Conservation (phyloP, 257 asterid species). For the Euphrasia confusa region DNA sequence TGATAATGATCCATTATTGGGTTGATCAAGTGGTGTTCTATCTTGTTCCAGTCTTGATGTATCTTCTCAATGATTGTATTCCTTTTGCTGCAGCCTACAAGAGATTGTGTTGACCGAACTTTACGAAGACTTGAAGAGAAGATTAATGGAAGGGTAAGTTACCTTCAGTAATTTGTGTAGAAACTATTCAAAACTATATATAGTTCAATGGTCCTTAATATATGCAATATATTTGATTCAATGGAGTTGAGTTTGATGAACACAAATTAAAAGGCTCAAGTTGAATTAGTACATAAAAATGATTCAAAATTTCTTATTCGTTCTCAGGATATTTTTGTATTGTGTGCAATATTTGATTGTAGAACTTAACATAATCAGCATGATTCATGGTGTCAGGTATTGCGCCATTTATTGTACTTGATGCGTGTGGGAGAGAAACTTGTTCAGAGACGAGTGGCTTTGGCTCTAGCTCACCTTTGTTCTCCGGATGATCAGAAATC, state of each 20-base stretch:
- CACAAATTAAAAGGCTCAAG: neutral
- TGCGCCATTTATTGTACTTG: slow-evolving; percentile 56
- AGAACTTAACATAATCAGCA: slow-evolving; percentile 11
- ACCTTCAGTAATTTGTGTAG: slow-evolving; percentile 9
- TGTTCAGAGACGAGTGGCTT: slow-evolving; percentile 58
- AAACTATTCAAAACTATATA: slow-evolving; percentile 1
- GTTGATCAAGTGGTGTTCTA: neutral
- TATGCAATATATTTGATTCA: slow-evolving; percentile 1
- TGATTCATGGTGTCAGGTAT: slow-evolving; percentile 40
- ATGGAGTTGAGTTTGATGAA: slow-evolving; percentile 19
- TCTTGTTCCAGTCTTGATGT: slow-evolving; percentile 1
- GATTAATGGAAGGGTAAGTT: slow-evolving; percentile 73
- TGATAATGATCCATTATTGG: slow-evolving; percentile 5
- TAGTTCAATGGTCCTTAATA: neutral
- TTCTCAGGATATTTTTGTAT: neutral
- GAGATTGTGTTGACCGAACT: slow-evolving; percentile 74
- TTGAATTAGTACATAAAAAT: slow-evolving; percentile 1
- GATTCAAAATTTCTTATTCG: neutral
- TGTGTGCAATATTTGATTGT: neutral
- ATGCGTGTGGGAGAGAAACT: slow-evolving; percentile 57
- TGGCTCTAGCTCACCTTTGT: slow-evolving; percentile 75
- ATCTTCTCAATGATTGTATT: neutral
- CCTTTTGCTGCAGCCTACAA: slow-evolving; percentile 59
- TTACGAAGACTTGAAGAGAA: slow-evolving; percentile 71
- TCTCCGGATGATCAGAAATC: slow-evolving; percentile 60